Evolutionary conservation across 495 filamentous ascomycete genomes (phyloP).

Genomic region (Xylaria castorea): DNA sequence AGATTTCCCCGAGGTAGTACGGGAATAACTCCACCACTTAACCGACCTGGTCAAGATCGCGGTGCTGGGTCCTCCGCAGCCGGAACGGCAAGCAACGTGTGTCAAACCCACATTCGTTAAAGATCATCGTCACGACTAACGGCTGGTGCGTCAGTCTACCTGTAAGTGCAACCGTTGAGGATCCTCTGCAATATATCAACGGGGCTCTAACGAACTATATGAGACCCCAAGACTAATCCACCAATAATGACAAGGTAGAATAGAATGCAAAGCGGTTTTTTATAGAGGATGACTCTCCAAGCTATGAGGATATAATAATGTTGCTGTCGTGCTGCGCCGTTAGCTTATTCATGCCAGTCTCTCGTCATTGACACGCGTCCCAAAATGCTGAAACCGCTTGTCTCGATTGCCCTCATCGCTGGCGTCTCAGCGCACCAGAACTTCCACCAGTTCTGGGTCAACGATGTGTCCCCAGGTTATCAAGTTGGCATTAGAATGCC

Average conservation of each 20-base stretch:
- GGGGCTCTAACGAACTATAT: not conserved
- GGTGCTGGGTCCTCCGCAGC: constrained; percentile 10
- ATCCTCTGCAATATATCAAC: not conserved
- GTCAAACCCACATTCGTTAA: not conserved
- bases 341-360: not conserved
- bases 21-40: constrained; percentile 15
- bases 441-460: constrained; percentile 50
- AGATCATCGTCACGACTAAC: not conserved
- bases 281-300: not conserved
- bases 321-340: not conserved
- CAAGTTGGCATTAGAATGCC: constrained; percentile 46
- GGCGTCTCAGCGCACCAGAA: constrained; percentile 47
- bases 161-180: not conserved
- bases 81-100: constrained; percentile 1
- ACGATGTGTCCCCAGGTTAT: constrained; percentile 45
- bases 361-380: not conserved
- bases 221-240: not conserved
- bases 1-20: not conserved
- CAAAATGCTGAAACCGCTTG: constrained; percentile 29
- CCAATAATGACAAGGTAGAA: not conserved
- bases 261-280: not conserved
- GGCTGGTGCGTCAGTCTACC: not conserved
- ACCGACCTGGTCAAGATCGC: not conserved
- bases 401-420: constrained; percentile 29
- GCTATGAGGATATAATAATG: not conserved